Conservation (phyloP, 1,139 yeast species). For the Yamadazyma oceani region DNA sequence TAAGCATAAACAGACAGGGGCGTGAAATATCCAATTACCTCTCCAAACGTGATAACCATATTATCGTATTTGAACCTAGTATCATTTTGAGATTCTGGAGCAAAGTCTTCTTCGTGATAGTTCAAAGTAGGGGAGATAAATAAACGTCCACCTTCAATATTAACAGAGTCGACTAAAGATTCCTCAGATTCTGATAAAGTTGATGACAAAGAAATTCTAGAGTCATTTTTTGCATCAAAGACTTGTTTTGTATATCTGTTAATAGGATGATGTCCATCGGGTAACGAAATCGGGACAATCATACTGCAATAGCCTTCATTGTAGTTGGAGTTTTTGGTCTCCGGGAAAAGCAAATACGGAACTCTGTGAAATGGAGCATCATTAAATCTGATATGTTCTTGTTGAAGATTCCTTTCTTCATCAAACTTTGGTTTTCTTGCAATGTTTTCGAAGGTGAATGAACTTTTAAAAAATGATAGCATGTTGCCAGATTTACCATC, state of each 20-base stretch:
- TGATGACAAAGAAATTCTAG: constrained; percentile 4
- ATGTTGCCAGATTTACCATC: constrained; percentile 22
- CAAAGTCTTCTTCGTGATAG: constrained; percentile 44
- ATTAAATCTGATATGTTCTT: constrained; percentile 61
- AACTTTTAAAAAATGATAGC: constrained; percentile 44
- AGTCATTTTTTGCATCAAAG: constrained; percentile 2
- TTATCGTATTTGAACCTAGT: constrained; percentile 54
- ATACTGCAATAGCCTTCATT: constrained; percentile 51
- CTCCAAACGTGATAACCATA: constrained; percentile 53
- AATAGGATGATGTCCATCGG: constrained; percentile 65
- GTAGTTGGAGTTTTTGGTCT: constrained; percentile 47
- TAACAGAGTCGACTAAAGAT: constrained; percentile 1
- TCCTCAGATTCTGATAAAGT: constrained; percentile 2
- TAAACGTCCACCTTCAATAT: constrained; percentile 5
- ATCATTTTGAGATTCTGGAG: constrained; percentile 43
- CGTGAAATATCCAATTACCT: constrained; percentile 34
- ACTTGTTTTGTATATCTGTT: constrained; percentile 19
- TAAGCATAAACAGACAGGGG: constrained; percentile 35
- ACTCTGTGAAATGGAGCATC: constrained; percentile 85
- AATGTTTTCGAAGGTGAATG: constrained; percentile 61
- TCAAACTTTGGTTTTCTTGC: constrained; percentile 52
- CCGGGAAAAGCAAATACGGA: constrained; percentile 63
- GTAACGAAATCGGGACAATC: constrained; percentile 62
- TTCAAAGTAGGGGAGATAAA: constrained; percentile 30
- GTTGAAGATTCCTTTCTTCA: constrained; percentile 53